Conservation (phyloP, 768 basidiomycete genomes). For the Leccinum barrowsii region DNA sequence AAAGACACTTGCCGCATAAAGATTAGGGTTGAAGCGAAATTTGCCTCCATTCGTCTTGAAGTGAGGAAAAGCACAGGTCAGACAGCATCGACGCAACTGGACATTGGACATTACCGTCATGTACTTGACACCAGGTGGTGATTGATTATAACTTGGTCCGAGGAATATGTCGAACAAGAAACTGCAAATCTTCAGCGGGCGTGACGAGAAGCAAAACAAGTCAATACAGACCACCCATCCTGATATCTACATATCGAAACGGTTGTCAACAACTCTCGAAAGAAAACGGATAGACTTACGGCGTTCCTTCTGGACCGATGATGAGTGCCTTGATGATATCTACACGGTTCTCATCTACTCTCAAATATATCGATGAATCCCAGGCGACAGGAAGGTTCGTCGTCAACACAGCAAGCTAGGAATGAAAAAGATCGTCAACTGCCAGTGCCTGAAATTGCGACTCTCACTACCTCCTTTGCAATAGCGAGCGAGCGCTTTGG, state of each 20-base stretch:
- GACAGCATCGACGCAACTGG: neutral
- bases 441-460: neutral
- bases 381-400: constrained; percentile 93
- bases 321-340: constrained; percentile 91
- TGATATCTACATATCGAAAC: constrained; percentile 54
- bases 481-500: constrained; percentile 92
- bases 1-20: constrained; percentile 68
- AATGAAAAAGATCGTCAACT: constrained; percentile 11
- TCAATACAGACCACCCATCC: constrained; percentile 75
- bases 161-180: constrained; percentile 92
- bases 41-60: constrained; percentile 80
- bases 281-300: constrained; percentile 47
- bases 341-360: constrained; percentile 88
- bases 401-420: constrained; percentile 87
- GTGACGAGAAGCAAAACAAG: neutral
- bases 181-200: constrained; percentile 29
- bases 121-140: constrained; percentile 73
- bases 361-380: constrained; percentile 90
- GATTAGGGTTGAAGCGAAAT: constrained; percentile 90
- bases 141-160: constrained; percentile 82
- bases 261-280: constrained; percentile 1
- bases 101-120: constrained; percentile 44
- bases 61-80: constrained; percentile 5
- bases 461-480: constrained; percentile 78
- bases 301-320: constrained; percentile 91